Evolutionary conservation across 228 moss, liverwort and hornwort species (phyloP).

Genomic region (Sphagnum magellanicum): DNA sequence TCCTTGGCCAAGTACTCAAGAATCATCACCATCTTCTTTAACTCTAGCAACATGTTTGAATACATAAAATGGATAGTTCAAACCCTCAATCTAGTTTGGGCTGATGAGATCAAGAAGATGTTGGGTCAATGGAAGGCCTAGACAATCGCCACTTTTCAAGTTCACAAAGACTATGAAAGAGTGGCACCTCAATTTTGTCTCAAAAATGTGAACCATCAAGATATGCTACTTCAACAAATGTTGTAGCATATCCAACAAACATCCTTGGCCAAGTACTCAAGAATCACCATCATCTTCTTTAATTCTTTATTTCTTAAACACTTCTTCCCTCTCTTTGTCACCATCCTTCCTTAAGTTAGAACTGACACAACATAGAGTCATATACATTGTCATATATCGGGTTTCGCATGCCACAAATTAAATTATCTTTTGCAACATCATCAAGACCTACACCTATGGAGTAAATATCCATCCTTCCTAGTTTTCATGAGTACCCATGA

Average conservation of each 20-base stretch:
- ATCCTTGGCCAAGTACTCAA: constrained; percentile 38
- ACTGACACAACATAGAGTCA: too few species aligned
- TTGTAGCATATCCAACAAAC: constrained; percentile 46
- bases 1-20: constrained; percentile 42
- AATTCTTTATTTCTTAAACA: constrained; percentile 17
- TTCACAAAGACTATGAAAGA: constrained; percentile 56
- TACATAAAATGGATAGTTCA: background rate
- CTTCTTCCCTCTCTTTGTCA: too few species aligned
- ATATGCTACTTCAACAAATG: constrained; percentile 17
- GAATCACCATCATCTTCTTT: constrained; percentile 32
- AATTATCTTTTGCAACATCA: too few species aligned
- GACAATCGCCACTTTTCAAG: constrained; percentile 47
- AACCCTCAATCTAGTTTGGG: constrained; percentile 14
- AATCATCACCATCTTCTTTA: constrained; percentile 33
- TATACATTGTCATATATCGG: too few species aligned
- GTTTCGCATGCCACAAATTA: too few species aligned
- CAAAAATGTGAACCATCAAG: constrained; percentile 9
- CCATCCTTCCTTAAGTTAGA: too few species aligned
- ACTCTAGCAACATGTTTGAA: background rate
- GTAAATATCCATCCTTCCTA: too few species aligned
- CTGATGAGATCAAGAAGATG: constrained; percentile 39
- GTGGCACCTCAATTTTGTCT: constrained; percentile 12
- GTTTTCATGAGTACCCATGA: too few species aligned
- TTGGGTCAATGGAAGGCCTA: constrained; percentile 41
- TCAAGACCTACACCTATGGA: too few species aligned